These are phyloP conservation scores for Clarireedia homoeocarpa DNA, from an alignment of 2,329 filamentous ascomycete genomes.

Conservation along the genomic window DNA sequence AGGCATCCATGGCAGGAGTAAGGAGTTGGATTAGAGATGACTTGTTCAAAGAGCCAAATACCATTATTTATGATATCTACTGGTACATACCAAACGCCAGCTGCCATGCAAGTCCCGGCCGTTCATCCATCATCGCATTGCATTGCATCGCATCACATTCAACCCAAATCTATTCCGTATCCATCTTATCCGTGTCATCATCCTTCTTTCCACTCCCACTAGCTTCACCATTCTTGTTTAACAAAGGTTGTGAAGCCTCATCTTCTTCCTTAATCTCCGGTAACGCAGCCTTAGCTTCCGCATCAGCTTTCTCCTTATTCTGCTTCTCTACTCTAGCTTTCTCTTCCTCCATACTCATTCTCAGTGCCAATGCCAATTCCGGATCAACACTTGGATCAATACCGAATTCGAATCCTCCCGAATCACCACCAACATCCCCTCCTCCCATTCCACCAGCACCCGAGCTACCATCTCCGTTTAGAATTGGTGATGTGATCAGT, in stretches of 20 bases:
- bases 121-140: slow-evolving; percentile 64
- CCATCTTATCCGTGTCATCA: slow-evolving; percentile 73
- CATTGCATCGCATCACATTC: slow-evolving; percentile 45
- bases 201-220: slow-evolving; percentile 51
- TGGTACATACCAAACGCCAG: slow-evolving; percentile 30
- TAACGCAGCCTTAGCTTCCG: slow-evolving; percentile 65
- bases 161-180: slow-evolving; percentile 56
- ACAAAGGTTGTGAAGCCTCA: slow-evolving; percentile 55
- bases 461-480: slow-evolving; percentile 69
- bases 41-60: slow-evolving; percentile 12
- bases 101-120: slow-evolving; percentile 24
- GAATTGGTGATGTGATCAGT: slow-evolving; percentile 80
- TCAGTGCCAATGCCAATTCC: slow-evolving; percentile 84
- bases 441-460: slow-evolving; percentile 46
- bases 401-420: slow-evolving; percentile 70
- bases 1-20: not conserved
- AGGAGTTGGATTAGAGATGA: not conserved
- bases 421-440: slow-evolving; percentile 44
- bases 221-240: slow-evolving; percentile 56
- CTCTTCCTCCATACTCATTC: slow-evolving; percentile 98
- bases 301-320: slow-evolving; percentile 65
- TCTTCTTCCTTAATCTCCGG: slow-evolving; percentile 77
- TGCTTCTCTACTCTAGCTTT: slow-evolving; percentile 87
- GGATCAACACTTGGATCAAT: slow-evolving; percentile 89
- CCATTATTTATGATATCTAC: slow-evolving; percentile 24